Base-by-base conservation (phyloP, 208 protist genomes). In the Phytomonas sp. region DNA sequence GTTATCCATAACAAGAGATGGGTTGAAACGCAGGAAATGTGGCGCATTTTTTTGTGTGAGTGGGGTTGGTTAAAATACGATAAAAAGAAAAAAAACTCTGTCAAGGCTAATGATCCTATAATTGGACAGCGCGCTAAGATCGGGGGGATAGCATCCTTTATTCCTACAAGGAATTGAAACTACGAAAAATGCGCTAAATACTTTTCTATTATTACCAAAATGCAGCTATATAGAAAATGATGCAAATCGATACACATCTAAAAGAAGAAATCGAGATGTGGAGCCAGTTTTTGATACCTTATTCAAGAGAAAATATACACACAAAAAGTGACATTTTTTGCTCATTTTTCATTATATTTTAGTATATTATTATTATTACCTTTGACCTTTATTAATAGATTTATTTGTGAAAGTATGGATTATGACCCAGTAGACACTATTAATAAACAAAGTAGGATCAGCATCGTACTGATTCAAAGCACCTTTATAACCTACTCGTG, bases 191-290 rank as follows among this genome's bases (percentile, higher is more conserved):
- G 40, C 12, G 3, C 3, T 49, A 1, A 3, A 12, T 49, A 49
- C 40, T 19, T 49, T 49, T 49, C 19, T 19, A 37, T 8, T 37
- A 37, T 19, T 49, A 68, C 56, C 36, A 37, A 71, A 60, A 56
- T 52, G 37, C 33, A 66, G 30, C 34, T 71, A 56, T 42, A 66
- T 63, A 40, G 12, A 32, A 34, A 59, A 30, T 37, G 42, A 4
- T 12, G 29, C 63, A 14, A 30, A 2, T 67, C 40, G 19, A 23
- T 14, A 63, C 10, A 26, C 63, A 67, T 4, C 11, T 12, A 36
- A 26, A 45, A 67, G 6, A 26, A 16, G 4, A 29, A 49, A 23
- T 19, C 12, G 14, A 49, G 40, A 49, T 12, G 40, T 49, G 6
- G 19, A 49, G 40, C 7, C 19, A 19, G 12, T 23, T 19, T 49